phyloP scores from a whole-genome alignment of 805 yeast species.

The Candida ponderosae region DNA sequence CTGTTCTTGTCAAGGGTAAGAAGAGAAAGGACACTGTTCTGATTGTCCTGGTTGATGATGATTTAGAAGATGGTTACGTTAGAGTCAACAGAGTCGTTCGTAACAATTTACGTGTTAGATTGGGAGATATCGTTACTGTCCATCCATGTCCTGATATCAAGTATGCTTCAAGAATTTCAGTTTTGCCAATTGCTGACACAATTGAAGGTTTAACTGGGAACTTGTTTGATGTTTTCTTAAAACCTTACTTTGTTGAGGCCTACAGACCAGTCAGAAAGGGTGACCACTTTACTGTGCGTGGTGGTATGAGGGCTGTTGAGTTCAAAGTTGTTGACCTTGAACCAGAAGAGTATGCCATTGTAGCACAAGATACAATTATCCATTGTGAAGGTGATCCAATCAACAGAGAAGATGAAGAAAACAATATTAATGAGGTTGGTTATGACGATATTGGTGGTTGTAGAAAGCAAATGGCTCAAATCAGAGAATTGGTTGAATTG shows the following conservation, averaged over 20 bases:
- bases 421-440: constrained; percentile 93
- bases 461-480: constrained; percentile 99
- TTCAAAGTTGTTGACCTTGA: constrained; percentile 98
- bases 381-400: constrained; percentile 99
- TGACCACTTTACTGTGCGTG: constrained; percentile 92
- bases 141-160: constrained; percentile 98
- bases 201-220: constrained; percentile 98
- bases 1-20: constrained; percentile 95
- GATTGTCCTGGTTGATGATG: constrained; percentile 94
- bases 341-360: constrained; percentile 95
- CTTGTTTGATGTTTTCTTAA: constrained; percentile 88
- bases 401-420: constrained; percentile 96
- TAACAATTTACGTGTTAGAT: constrained; percentile 86
- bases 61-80: constrained; percentile 91
- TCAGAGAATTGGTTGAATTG: constrained; percentile 95
- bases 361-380: constrained; percentile 95
- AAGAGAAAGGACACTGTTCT: constrained; percentile 96
- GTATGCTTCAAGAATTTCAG: constrained; percentile 91
- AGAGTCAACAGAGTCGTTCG: constrained; percentile 93
- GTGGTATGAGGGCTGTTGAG: constrained; percentile 99
- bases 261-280: constrained; percentile 98
- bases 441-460: constrained; percentile 99
- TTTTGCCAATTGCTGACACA: constrained; percentile 94
- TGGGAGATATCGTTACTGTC: constrained; percentile 86
- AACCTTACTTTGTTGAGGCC: constrained; percentile 98